Evolutionary conservation across 164 flowering plant species (phyloP).

Genomic region (Kalanchoe fedtschenkoi): DNA sequence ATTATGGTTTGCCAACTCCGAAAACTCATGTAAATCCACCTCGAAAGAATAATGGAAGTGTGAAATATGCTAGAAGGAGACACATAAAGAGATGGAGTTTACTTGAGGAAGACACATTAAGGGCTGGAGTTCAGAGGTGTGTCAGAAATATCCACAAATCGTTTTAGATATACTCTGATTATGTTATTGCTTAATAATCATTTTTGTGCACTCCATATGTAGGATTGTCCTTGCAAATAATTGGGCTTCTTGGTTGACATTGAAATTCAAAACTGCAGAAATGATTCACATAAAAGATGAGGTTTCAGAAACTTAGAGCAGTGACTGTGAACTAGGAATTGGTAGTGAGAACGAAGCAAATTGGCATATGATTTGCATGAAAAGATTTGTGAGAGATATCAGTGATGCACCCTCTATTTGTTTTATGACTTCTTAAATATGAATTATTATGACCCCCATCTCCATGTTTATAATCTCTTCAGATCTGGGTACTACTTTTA

Average conservation of each 20-base stretch:
- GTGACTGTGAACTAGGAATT: neutral
- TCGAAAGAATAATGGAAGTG: slow-evolving; percentile 18
- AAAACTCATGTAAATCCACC: slow-evolving; percentile 33
- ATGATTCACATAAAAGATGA: neutral
- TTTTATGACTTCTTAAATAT: neutral
- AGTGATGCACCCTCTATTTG: neutral
- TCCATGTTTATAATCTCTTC: neutral
- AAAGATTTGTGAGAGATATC: neutral
- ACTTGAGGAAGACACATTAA: slow-evolving; percentile 60
- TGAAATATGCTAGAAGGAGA: slow-evolving; percentile 32
- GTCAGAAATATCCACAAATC: slow-evolving; percentile 3
- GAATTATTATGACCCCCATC: too few species aligned
- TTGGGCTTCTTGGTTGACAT: neutral
- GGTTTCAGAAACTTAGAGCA: neutral
- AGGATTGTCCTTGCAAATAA: neutral
- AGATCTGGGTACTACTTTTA: neutral
- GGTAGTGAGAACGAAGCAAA: neutral
- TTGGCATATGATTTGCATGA: neutral
- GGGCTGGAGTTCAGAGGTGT: slow-evolving; percentile 50
- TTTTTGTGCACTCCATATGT: neutral
- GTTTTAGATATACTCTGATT: neutral
- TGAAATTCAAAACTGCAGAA: neutral
- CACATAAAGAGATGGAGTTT: slow-evolving; percentile 41
- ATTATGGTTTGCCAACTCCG: slow-evolving; percentile 26
- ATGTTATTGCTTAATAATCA: neutral